Percentiles rank a stretch among this genome's conserved stretches.
These are phyloP conservation scores for Erythrobasidium yunnanense DNA, from an alignment of 768 basidiomycete genomes.

Conservation along the genomic window DNA sequence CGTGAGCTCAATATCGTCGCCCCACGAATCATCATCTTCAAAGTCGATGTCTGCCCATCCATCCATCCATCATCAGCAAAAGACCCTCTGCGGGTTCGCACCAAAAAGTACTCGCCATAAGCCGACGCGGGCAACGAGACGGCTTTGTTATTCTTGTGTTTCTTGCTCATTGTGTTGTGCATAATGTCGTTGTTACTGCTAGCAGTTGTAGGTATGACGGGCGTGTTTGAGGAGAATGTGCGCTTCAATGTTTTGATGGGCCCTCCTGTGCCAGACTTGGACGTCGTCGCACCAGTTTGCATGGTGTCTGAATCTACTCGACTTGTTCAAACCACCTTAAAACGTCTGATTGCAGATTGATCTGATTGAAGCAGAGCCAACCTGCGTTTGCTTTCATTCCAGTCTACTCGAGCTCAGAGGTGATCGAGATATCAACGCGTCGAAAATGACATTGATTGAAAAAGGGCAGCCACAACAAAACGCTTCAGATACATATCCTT, in stretches of 20 bases:
- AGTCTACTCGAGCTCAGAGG: too few relatives aligned
- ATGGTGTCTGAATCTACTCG: too few relatives aligned
- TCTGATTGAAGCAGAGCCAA: too few relatives aligned
- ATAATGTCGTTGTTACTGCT: not conserved
- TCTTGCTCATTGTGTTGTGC: not conserved
- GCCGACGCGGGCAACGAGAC: slow-evolving; percentile 14
- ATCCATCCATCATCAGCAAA: not conserved
- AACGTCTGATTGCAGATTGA: too few relatives aligned
- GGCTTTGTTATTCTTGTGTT: not conserved
- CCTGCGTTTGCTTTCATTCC: too few relatives aligned
- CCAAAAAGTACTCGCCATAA: not conserved
- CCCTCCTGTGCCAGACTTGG: not conserved
- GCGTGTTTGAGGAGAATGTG: slow-evolving; percentile 8
- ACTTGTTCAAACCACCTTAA: too few relatives aligned
- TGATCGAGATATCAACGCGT: too few relatives aligned
- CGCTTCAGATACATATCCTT: too few relatives aligned
- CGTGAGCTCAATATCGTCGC: slow-evolving; percentile 3
- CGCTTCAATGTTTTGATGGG: slow-evolving; percentile 19
- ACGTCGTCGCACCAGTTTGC: too few relatives aligned
- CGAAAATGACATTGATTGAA: too few relatives aligned
- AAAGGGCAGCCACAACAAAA: too few relatives aligned
- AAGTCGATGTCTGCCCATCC: slow-evolving; percentile 10
- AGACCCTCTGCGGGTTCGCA: not conserved
- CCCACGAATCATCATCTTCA: slow-evolving; percentile 18
- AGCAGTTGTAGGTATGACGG: not conserved